phyloP scores from a whole-genome alignment of 148 eudicot genomes.

The Camellia lanceoleosa region DNA sequence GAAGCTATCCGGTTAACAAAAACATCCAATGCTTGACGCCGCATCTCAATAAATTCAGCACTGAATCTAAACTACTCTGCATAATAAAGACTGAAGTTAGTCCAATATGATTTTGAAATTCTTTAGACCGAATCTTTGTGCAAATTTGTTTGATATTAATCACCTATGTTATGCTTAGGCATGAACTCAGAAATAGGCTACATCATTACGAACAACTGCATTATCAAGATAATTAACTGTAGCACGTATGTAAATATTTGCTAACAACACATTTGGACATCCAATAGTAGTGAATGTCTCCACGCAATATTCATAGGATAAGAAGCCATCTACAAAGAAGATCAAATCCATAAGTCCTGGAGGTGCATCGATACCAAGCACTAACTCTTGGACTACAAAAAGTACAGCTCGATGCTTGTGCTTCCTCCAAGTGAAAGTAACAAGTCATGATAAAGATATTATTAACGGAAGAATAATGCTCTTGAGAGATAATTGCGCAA shows the following conservation, averaged over 20 bases:
- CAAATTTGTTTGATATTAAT: not conserved
- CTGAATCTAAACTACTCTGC: conserved; percentile 95
- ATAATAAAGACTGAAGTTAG: conserved; percentile 17
- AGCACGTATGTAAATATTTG: not conserved
- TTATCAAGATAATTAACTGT: not conserved
- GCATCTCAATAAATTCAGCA: conserved; percentile 98
- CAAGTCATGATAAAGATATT: too few relatives aligned
- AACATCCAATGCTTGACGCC: conserved; percentile 84
- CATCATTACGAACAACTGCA: not conserved
- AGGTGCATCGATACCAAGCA: too few relatives aligned
- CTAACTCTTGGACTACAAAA: too few relatives aligned
- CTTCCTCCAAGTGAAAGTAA: too few relatives aligned
- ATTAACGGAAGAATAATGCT: too few relatives aligned
- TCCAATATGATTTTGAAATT: not conserved
- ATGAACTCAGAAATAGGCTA: not conserved
- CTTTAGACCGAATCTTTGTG: not conserved
- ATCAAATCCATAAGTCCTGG: too few relatives aligned
- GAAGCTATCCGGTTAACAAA: conserved; percentile 90
- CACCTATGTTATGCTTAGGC: not conserved
- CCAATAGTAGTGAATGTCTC: too few relatives aligned
- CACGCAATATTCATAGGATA: too few relatives aligned
- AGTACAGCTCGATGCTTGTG: too few relatives aligned
- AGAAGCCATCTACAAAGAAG: too few relatives aligned
- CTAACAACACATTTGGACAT: not conserved
- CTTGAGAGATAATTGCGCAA: too few relatives aligned